Conservation (phyloP, 345 rosid species). For the Eucalyptus pumila region DNA sequence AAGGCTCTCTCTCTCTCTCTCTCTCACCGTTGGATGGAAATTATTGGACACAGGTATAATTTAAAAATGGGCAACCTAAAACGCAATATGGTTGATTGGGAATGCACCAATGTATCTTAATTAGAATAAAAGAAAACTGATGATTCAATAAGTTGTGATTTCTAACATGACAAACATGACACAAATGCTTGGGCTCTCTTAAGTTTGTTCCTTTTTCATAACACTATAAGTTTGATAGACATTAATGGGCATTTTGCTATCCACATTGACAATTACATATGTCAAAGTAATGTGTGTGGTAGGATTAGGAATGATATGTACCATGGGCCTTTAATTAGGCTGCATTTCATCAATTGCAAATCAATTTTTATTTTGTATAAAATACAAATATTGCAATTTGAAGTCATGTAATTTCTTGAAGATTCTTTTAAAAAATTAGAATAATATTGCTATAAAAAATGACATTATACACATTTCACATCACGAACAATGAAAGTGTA, state of each 20-base stretch:
- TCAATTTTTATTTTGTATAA: not conserved
- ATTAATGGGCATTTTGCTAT: not conserved
- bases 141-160: not conserved
- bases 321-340: not conserved
- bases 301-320: not conserved
- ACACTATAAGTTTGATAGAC: not conserved
- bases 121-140: not conserved
- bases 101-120: not conserved
- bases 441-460: not conserved
- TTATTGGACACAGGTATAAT: not conserved
- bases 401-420: not conserved
- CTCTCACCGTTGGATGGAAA: not conserved
- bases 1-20: not conserved
- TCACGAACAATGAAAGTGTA: not conserved
- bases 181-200: not conserved
- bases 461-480: not conserved
- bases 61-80: not conserved
- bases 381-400: not conserved
- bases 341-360: not conserved
- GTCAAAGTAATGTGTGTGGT: not conserved
- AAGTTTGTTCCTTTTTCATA: not conserved
- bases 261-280: not conserved
- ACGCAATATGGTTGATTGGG: not conserved
- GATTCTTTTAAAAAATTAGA: not conserved
- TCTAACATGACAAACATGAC: not conserved